Percentiles rank a stretch among this genome's conserved stretches.
Conservation (phyloP, 2,329 filamentous ascomycete genomes). For the Diaporthe sp. region DNA sequence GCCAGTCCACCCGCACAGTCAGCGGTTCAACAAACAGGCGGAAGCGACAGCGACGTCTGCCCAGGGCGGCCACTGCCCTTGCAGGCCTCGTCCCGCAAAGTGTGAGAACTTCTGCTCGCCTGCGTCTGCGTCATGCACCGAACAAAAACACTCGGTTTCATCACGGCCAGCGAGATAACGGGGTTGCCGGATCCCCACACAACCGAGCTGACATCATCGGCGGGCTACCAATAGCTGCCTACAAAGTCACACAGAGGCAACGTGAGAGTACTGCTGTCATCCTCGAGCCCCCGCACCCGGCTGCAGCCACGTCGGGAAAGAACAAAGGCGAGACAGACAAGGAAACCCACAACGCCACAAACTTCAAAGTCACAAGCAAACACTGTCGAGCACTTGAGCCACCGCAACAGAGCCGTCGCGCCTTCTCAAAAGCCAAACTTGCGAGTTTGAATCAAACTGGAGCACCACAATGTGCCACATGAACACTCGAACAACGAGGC, state of each 20-base stretch:
- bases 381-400: constrained; percentile 13
- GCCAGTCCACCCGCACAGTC: constrained; percentile 2
- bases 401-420: constrained; percentile 4
- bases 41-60: not conserved
- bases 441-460: not conserved
- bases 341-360: constrained; percentile 9
- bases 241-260: not conserved
- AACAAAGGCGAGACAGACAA: not conserved
- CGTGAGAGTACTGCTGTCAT: constrained; percentile 21
- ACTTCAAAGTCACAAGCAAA: not conserved
- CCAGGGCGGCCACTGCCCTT: constrained; percentile 13
- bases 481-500: not conserved
- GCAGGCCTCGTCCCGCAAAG: not conserved
- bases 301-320: not conserved
- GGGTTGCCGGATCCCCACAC: constrained; percentile 7
- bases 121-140: constrained; percentile 11
- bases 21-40: not conserved
- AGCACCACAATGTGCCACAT: not conserved
- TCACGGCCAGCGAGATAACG: constrained; percentile 10
- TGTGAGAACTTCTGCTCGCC: constrained; percentile 18
- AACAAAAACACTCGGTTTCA: not conserved
- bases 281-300: not conserved
- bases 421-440: not conserved
- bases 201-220: constrained; percentile 5
- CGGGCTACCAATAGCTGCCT: not conserved